These are phyloP conservation scores for Floccularia luteovirens DNA, from an alignment of 768 basidiomycete genomes.

Conservation along the genomic window DNA sequence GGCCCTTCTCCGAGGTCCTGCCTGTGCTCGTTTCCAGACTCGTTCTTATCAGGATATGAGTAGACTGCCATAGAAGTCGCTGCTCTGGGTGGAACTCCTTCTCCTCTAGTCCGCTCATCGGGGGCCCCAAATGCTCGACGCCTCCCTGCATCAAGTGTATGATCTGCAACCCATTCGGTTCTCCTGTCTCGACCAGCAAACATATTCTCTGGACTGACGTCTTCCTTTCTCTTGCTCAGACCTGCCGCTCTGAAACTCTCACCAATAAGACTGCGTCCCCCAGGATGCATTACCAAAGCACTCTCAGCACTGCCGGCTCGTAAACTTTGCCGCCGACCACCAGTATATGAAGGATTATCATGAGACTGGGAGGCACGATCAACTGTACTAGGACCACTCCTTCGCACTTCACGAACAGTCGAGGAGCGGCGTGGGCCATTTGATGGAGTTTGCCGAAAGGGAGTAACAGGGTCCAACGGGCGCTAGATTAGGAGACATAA, in stretches of 20 bases:
- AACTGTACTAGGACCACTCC: constrained; percentile 5
- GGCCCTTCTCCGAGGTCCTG: constrained; percentile 9
- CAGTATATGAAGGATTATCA: neutral
- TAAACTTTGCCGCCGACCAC: constrained; percentile 46
- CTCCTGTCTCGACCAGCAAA: constrained; percentile 19
- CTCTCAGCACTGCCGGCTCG: constrained; percentile 70
- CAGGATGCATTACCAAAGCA: constrained; percentile 31
- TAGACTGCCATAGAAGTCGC: constrained; percentile 53
- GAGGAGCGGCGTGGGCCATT: constrained; percentile 15
- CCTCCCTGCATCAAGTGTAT: constrained; percentile 22
- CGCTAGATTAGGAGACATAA: constrained; percentile 12
- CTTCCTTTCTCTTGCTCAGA: constrained; percentile 16
- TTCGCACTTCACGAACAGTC: constrained; percentile 18
- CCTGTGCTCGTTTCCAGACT: constrained; percentile 1
- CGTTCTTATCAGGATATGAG: constrained; percentile 18
- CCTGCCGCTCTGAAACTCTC: constrained; percentile 71
- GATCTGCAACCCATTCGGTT: constrained; percentile 21
- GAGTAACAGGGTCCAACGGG: constrained; percentile 30
- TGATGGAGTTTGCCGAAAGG: constrained; percentile 15
- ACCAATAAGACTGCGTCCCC: constrained; percentile 50
- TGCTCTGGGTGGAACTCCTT: constrained; percentile 24
- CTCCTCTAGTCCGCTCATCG: constrained; percentile 12
- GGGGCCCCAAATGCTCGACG: constrained; percentile 11
- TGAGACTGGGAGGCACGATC: neutral
- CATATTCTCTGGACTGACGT: constrained; percentile 8